phyloP scores from a whole-genome alignment of 805 yeast genomes.

The Saturnispora hagleri region DNA sequence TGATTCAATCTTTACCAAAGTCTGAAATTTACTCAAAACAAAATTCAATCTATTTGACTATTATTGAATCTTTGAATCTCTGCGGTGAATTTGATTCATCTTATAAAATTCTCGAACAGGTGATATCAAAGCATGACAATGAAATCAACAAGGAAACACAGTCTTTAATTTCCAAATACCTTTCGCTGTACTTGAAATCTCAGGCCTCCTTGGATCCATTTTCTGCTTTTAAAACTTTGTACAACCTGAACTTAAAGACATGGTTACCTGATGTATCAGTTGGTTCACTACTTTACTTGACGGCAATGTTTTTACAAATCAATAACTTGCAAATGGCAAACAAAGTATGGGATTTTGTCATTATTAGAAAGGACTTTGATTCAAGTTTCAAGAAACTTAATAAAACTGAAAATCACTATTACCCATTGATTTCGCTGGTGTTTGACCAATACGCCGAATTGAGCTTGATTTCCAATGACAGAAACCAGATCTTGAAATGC shows the following conservation, averaged over 20 bases:
- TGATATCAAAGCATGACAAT: conserved; percentile 28
- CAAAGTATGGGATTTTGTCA: conserved; percentile 26
- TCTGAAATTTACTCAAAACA: conserved; percentile 24
- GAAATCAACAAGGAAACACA: conserved; percentile 9
- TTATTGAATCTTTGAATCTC: conserved; percentile 44
- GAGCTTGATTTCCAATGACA: conserved; percentile 16
- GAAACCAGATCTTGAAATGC: conserved; percentile 19
- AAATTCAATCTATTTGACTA: conserved; percentile 39
- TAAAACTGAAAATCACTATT: conserved; percentile 11
- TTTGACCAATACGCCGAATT: conserved; percentile 19
- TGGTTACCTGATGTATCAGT: conserved; percentile 30
- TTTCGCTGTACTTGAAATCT: conserved; percentile 24
- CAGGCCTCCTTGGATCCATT: conserved; percentile 20
- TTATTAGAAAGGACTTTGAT: conserved; percentile 28
- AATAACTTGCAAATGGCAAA: conserved; percentile 18
- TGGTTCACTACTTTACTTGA: conserved; percentile 19
- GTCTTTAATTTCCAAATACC: conserved; percentile 13
- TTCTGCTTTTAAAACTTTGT: conserved; percentile 19
- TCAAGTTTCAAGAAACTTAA: conserved; percentile 10
- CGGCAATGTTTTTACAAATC: conserved; percentile 18
- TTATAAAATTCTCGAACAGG: conserved; percentile 46
- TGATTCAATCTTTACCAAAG: background rate
- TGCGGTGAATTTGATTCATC: conserved; percentile 44
- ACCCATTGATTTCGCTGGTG: conserved; percentile 13
- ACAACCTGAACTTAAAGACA: conserved; percentile 22